Conservation (phyloP, 1,284 basidiomycete genomes). For the Termitomyces sp. region DNA sequence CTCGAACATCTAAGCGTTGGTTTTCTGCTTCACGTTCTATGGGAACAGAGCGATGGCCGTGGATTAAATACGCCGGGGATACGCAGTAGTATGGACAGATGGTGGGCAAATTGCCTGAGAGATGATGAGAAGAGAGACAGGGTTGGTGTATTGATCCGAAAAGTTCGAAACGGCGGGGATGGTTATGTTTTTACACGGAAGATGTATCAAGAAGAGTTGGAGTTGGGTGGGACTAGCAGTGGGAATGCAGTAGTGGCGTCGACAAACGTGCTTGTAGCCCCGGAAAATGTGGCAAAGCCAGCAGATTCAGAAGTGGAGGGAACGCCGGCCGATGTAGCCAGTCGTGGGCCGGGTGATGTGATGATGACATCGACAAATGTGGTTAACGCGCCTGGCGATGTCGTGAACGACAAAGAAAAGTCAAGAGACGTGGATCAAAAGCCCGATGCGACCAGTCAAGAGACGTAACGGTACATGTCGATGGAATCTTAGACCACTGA, state of each 20-base stretch:
- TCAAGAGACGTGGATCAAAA: background rate
- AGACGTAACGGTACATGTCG: background rate
- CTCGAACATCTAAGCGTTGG: slow-evolving; percentile 59
- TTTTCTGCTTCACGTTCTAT: slow-evolving; percentile 64
- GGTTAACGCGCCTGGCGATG: background rate
- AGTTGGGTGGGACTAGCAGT: slow-evolving; percentile 14
- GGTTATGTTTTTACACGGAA: slow-evolving; percentile 51
- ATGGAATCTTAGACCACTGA: background rate
- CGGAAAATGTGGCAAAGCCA: too few species aligned
- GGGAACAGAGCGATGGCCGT: slow-evolving; percentile 60
- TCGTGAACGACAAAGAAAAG: background rate
- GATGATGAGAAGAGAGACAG: slow-evolving; percentile 53
- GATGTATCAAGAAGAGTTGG: slow-evolving; percentile 47
- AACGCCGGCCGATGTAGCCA: too few species aligned
- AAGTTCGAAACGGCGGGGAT: slow-evolving; percentile 38
- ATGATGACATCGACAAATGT: background rate
- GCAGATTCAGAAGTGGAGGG: background rate
- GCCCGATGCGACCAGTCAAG: background rate
- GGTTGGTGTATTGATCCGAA: slow-evolving; percentile 45
- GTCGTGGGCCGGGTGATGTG: background rate
- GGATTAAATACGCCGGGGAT: slow-evolving; percentile 47
- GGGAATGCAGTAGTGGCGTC: background rate
- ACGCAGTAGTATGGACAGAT: slow-evolving; percentile 63
- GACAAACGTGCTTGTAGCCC: background rate
- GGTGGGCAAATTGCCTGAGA: slow-evolving; percentile 73